Evolutionary conservation across 352 stramenopile species (phyloP).

Genomic region (Plasmopara halstedii): DNA sequence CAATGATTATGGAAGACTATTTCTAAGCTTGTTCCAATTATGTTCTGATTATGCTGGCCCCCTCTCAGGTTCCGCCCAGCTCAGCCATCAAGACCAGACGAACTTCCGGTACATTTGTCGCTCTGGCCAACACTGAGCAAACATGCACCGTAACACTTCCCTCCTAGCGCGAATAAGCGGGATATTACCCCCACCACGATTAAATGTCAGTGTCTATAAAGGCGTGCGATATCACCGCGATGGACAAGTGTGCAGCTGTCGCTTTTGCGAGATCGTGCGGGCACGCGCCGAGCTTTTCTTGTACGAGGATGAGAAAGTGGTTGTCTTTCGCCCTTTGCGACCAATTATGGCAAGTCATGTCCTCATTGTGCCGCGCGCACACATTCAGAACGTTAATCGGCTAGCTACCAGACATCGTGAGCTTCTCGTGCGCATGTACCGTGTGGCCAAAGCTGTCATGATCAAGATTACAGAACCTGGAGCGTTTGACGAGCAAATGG

Average conservation of each 20-base stretch:
- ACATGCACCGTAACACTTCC: too few relatives aligned
- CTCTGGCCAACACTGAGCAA: too few relatives aligned
- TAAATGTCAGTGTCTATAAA: constrained; percentile 48
- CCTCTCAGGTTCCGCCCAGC: too few relatives aligned
- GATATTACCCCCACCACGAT: constrained; percentile 14
- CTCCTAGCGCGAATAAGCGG: too few relatives aligned
- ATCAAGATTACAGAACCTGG: constrained; percentile 1
- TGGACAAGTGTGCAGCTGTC: constrained; percentile 51
- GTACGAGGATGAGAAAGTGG: constrained; percentile 69
- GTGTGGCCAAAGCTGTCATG: constrained; percentile 46
- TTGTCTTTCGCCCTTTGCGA: constrained; percentile 70
- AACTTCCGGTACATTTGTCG: too few relatives aligned
- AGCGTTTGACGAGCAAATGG: constrained; percentile 1
- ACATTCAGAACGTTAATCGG: constrained; percentile 76
- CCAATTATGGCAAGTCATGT: constrained; percentile 65
- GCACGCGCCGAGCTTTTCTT: constrained; percentile 50
- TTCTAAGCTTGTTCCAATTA: too few relatives aligned
- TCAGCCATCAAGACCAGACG: too few relatives aligned
- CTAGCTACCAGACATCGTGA: constrained; percentile 38
- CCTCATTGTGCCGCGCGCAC: constrained; percentile 68
- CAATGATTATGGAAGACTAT: too few relatives aligned
- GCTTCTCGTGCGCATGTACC: constrained; percentile 57
- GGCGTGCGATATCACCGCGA: constrained; percentile 61
- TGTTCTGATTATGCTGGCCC: too few relatives aligned
- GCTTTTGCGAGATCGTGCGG: constrained; percentile 77